These are phyloP conservation scores for Dichomitus squalens DNA, from an alignment of 1,284 basidiomycete species.

Conservation along the genomic window DNA sequence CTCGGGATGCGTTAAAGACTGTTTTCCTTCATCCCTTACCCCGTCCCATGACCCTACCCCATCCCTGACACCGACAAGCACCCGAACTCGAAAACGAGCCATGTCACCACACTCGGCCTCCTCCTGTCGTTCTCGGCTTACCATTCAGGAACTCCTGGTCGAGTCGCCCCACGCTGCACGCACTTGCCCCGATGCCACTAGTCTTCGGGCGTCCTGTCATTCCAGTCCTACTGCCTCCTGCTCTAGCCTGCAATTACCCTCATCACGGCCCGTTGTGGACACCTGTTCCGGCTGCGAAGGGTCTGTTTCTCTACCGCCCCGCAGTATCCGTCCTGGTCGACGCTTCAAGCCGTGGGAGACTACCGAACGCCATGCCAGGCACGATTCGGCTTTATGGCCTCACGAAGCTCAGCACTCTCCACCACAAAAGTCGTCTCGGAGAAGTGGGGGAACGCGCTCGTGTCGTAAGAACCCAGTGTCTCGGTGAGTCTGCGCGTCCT, in stretches of 20 bases:
- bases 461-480: background rate
- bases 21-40: background rate
- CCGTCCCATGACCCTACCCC: background rate
- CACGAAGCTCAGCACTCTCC: background rate
- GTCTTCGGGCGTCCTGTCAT: constrained; percentile 9
- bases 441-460: background rate
- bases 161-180: constrained; percentile 15
- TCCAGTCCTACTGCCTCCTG: background rate
- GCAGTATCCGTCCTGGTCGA: background rate
- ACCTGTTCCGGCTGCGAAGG: too few species aligned
- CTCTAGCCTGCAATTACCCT: too few species aligned
- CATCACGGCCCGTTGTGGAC: too few species aligned
- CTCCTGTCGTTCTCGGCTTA: too few species aligned
- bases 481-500: background rate
- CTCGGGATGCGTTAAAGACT: background rate
- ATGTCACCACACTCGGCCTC: too few species aligned
- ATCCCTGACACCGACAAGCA: too few species aligned
- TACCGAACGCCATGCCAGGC: background rate
- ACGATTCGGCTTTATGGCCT: background rate
- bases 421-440: background rate
- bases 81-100: background rate
- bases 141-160: background rate
- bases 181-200: constrained; percentile 7
- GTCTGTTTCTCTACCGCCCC: too few species aligned
- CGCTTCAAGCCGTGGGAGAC: background rate